Evolutionary conservation across 441 rosid genomes (phyloP).

Genomic region (Sinapis alba): DNA sequence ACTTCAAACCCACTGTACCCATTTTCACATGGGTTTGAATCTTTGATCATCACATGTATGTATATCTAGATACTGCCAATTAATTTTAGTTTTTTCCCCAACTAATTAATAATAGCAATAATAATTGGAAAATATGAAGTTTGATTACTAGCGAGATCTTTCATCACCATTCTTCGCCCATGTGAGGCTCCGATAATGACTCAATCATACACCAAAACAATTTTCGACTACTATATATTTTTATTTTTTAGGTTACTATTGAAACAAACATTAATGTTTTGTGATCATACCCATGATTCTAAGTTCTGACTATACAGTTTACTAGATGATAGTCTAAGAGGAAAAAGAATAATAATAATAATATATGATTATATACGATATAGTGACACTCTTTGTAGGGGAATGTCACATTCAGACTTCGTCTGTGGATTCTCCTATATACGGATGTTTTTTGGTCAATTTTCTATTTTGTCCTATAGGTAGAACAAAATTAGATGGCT

Average conservation of each 20-base stretch:
- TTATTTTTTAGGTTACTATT: constrained; percentile 1
- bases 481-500: background rate
- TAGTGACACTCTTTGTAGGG: background rate
- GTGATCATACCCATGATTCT: constrained; percentile 23
- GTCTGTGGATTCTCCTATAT: constrained; percentile 3
- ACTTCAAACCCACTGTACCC: constrained; percentile 51
- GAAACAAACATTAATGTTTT: constrained; percentile 22
- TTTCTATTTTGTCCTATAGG: background rate
- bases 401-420: background rate
- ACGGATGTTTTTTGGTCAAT: background rate
- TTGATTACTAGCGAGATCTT: constrained; percentile 36
- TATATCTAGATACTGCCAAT: constrained; percentile 35
- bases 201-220: constrained; percentile 33
- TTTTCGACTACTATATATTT: constrained; percentile 17
- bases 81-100: constrained; percentile 33
- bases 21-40: constrained; percentile 54
- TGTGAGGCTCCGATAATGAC: constrained; percentile 53
- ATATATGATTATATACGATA: background rate
- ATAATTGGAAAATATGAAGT: constrained; percentile 24
- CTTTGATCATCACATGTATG: constrained; percentile 36
- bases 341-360: background rate
- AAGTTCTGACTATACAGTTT: constrained; percentile 19
- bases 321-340: background rate
- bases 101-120: constrained; percentile 27
- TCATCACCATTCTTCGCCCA: constrained; percentile 52